Evolutionary conservation across 257 asterid genomes (phyloP).

Genomic region (Salvia miltiorrhiza): DNA sequence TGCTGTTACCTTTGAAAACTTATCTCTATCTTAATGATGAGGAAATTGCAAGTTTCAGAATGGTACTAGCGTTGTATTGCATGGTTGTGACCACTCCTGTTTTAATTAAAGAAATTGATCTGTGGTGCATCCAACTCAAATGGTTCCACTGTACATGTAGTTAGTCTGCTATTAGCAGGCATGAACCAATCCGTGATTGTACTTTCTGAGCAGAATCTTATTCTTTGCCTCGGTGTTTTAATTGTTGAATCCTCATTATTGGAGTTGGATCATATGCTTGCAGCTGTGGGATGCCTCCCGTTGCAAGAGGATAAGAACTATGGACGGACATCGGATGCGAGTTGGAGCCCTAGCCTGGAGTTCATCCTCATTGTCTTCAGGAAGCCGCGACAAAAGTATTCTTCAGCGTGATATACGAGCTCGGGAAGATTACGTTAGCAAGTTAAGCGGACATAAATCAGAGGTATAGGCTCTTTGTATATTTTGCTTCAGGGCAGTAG

Average conservation of each 20-base stretch:
- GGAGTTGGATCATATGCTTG: constrained; percentile 15
- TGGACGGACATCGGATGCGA: constrained; percentile 90
- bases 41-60: background rate
- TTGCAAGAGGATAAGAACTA: constrained; percentile 81
- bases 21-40: background rate
- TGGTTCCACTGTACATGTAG: background rate
- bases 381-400: constrained; percentile 92
- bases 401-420: constrained; percentile 88
- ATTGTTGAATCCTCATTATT: background rate
- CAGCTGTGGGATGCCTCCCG: constrained; percentile 96
- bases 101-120: background rate
- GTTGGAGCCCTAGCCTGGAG: constrained; percentile 99
- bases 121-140: background rate
- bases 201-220: background rate
- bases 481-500: background rate
- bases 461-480: constrained; percentile 54
- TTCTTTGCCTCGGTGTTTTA: background rate
- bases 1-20: background rate
- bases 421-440: constrained; percentile 71
- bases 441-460: constrained; percentile 88
- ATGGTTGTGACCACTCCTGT: background rate
- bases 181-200: background rate
- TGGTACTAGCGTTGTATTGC: background rate
- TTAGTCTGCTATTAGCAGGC: background rate
- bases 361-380: constrained; percentile 71